Conservation (phyloP, 306 rosid species). For the Bauhinia variegata region DNA sequence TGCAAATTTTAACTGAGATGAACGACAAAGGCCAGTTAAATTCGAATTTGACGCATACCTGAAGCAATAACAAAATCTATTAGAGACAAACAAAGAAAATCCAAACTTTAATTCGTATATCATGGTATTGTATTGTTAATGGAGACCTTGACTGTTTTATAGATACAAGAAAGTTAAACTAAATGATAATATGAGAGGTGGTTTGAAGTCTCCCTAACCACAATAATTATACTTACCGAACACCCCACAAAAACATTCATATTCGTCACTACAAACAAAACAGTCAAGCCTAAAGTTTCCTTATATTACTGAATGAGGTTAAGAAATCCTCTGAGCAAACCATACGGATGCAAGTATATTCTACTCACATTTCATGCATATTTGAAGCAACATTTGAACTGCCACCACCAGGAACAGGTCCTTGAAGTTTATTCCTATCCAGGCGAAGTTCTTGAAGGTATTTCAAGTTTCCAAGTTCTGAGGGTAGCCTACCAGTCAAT, state of each 20-base stretch:
- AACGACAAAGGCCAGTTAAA: slow-evolving; percentile 71
- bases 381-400: slow-evolving; percentile 41
- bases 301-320: neutral
- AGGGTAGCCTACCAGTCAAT: slow-evolving; percentile 72
- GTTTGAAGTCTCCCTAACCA: slow-evolving; percentile 11
- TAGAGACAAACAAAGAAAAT: slow-evolving; percentile 34
- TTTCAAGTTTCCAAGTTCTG: slow-evolving; percentile 72
- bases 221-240: slow-evolving; percentile 13
- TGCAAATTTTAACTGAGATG: slow-evolving; percentile 65
- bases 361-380: slow-evolving; percentile 67
- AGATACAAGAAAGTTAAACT: slow-evolving; percentile 7
- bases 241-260: neutral
- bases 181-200: slow-evolving; percentile 1
- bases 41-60: slow-evolving; percentile 67
- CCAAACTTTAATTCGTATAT: slow-evolving; percentile 19
- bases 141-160: slow-evolving; percentile 24
- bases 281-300: too few species aligned
- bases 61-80: slow-evolving; percentile 36
- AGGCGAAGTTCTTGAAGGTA: slow-evolving; percentile 75
- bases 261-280: slow-evolving; percentile 1
- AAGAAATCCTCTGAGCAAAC: slow-evolving; percentile 8
- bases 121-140: slow-evolving; percentile 13
- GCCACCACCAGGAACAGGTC: slow-evolving; percentile 67
- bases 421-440: slow-evolving; percentile 90
- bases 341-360: slow-evolving; percentile 18